A percentile compares a stretch with the other conserved stretches of the same genome.
These are phyloP conservation scores for Polychytrium aggregatum DNA, from an alignment of 192 early-diverging fungal species.

Conservation along the genomic window DNA sequence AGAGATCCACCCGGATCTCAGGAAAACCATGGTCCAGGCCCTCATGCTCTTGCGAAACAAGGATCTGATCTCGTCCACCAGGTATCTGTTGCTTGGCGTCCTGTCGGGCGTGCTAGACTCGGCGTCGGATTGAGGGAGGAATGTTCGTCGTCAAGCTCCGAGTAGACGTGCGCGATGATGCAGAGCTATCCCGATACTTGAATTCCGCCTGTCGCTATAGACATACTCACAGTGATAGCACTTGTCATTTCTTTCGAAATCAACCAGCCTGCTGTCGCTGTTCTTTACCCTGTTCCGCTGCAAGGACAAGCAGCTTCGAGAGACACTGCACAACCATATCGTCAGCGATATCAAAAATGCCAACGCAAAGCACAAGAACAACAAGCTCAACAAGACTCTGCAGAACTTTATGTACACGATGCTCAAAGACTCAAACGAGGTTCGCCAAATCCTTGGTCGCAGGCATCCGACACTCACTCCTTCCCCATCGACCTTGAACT, in stretches of 20 bases:
- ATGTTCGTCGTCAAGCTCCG: no score
- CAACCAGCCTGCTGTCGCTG: slow-evolving; percentile 56
- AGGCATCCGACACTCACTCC: no score
- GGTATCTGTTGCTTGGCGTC: no score
- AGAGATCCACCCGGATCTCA: slow-evolving; percentile 69
- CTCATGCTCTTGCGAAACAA: slow-evolving; percentile 82
- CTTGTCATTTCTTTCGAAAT: background rate
- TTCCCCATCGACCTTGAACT: no score
- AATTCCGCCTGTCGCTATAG: no score
- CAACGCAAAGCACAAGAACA: slow-evolving; percentile 89
- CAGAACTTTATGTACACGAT: slow-evolving; percentile 99
- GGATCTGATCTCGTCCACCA: slow-evolving; percentile 46
- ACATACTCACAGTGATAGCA: slow-evolving; percentile 10
- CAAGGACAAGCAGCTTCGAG: slow-evolving; percentile 83
- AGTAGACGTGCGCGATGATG: no score
- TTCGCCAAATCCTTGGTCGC: no score
- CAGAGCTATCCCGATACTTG: no score
- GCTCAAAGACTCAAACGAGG: slow-evolving; percentile 56
- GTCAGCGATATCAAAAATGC: slow-evolving; percentile 89
- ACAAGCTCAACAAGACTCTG: slow-evolving; percentile 93
- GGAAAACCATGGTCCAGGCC: slow-evolving; percentile 81
- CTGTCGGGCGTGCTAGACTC: no score
- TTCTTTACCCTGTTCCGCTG: slow-evolving; percentile 96
- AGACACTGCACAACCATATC: slow-evolving; percentile 84
- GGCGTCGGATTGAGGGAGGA: no score